Percentiles rank a stretch among this genome's conserved stretches.
Conservation (phyloP, 306 rosid genomes). For the Vachellia pachyceras region DNA sequence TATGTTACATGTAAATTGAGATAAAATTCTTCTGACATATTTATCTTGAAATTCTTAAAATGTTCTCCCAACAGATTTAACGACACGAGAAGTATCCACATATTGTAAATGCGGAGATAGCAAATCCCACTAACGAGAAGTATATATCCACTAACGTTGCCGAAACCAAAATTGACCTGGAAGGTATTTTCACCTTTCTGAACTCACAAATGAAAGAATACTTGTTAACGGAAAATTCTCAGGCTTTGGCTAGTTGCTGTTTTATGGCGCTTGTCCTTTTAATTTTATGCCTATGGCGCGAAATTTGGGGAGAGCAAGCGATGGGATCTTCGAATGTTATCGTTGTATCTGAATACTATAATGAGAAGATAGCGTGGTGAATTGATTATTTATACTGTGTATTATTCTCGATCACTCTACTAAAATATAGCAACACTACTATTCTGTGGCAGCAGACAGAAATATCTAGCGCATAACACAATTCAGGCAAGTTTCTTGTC, state of each 20-base stretch:
- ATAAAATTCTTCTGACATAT: too few relatives aligned
- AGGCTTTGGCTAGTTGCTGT: neutral
- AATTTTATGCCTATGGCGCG: neutral
- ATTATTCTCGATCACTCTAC: constrained; percentile 9
- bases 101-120: constrained; percentile 63
- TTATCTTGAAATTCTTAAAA: too few relatives aligned
- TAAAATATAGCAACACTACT: constrained; percentile 32
- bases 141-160: too few relatives aligned
- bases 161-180: constrained; percentile 51
- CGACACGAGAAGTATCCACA: constrained; percentile 67
- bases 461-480: constrained; percentile 69
- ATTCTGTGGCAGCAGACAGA: constrained; percentile 71
- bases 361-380: neutral
- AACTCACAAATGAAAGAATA: neutral
- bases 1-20: too few relatives aligned
- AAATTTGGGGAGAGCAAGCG: neutral
- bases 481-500: constrained; percentile 71
- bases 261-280: neutral
- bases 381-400: constrained; percentile 7
- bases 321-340: neutral
- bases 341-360: neutral
- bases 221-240: neutral
- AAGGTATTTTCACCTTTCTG: constrained; percentile 56
- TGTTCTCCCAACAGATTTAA: too few relatives aligned
- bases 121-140: constrained; percentile 41